Evolutionary conservation across 2,329 filamentous ascomycete species (phyloP).

Genomic region (Ceratocystiopsis brevicomis): DNA sequence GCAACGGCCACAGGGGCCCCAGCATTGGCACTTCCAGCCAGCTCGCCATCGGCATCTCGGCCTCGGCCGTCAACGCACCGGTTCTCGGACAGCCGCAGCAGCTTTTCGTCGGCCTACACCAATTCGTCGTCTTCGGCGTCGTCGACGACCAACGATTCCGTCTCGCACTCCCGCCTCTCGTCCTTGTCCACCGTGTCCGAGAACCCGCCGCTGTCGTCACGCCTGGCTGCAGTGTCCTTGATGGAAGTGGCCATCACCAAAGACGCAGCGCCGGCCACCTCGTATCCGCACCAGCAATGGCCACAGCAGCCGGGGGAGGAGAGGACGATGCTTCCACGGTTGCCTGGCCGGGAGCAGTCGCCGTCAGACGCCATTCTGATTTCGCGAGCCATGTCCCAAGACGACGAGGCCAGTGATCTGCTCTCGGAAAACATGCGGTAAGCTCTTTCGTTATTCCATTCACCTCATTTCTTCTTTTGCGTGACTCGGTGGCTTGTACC

Average conservation of each 20-base stretch:
- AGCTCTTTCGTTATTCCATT: not conserved
- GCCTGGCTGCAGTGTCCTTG: conserved; percentile 19
- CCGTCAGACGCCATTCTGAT: conserved; percentile 9
- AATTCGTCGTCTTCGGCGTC: conserved; percentile 14
- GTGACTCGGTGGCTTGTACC: not conserved
- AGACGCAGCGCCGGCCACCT: not conserved
- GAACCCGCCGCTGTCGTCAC: conserved; percentile 16
- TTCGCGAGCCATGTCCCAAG: not conserved
- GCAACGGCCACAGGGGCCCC: conserved; percentile 3
- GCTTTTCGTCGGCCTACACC: conserved; percentile 29
- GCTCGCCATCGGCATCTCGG: no score
- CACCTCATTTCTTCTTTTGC: no score
- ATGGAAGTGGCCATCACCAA: conserved; percentile 3
- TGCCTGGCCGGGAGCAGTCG: conserved; percentile 2
- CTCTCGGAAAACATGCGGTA: no score
- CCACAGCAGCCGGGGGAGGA: conserved; percentile 1
- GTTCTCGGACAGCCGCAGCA: conserved; percentile 33
- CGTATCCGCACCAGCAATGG: not conserved
- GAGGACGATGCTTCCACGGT: not conserved
- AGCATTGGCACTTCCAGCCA: not conserved
- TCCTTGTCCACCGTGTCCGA: conserved; percentile 32
- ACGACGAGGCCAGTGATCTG: no score
- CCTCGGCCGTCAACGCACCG: conserved; percentile 16
- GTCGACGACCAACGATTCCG: conserved; percentile 16
- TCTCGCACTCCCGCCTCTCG: conserved; percentile 32